Conservation (phyloP, 257 asterid genomes). For the Echites panduratus region DNA sequence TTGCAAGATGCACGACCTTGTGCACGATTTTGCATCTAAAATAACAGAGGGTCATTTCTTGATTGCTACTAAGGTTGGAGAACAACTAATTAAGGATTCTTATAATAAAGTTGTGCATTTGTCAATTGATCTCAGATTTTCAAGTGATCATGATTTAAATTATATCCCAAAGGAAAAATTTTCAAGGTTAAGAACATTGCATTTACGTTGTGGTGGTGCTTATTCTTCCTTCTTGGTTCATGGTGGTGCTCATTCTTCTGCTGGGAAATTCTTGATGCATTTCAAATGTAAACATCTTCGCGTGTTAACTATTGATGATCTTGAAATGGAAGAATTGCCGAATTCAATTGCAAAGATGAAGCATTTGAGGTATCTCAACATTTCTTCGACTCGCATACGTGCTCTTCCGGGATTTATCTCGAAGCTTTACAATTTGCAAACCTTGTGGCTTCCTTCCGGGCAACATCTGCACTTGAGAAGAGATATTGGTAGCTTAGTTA, state of each 20-base stretch:
- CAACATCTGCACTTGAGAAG: no score
- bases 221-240: no score
- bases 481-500: no score
- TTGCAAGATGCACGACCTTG: background rate
- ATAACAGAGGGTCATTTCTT: background rate
- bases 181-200: no score
- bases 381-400: constrained; percentile 10
- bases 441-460: background rate
- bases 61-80: background rate
- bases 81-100: background rate
- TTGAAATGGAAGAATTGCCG: background rate
- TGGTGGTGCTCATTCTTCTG: no score
- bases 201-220: no score
- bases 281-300: background rate
- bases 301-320: background rate
- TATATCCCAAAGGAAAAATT: no score
- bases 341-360: no score
- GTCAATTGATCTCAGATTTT: background rate
- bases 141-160: no score
- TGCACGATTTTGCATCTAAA: background rate
- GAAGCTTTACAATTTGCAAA: constrained; percentile 1
- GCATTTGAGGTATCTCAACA: no score
- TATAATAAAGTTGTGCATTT: background rate
- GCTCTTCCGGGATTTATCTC: constrained; percentile 9
- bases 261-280: no score